Conservation (phyloP, 441 rosid genomes). For the Croton setiger region DNA sequence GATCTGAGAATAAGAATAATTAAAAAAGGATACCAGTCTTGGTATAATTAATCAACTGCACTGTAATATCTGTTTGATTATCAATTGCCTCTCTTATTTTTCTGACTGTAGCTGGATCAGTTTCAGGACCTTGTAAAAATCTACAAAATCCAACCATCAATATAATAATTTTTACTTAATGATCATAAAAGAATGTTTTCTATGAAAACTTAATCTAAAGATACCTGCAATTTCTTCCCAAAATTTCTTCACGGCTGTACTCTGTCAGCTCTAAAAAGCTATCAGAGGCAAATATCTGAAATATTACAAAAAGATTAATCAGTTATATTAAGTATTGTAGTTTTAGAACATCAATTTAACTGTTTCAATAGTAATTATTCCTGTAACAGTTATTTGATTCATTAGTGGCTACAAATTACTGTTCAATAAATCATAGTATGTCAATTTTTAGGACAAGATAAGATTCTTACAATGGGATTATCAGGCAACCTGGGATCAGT, state of each 20-base stretch:
- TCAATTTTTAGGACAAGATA: too few species aligned
- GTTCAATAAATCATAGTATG: too few species aligned
- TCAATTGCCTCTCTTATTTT: slow-evolving; percentile 88
- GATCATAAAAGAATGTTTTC: background rate
- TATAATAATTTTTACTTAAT: background rate
- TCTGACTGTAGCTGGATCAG: slow-evolving; percentile 88
- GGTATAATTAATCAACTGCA: slow-evolving; percentile 93
- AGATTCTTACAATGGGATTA: slow-evolving; percentile 85
- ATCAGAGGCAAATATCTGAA: slow-evolving; percentile 97
- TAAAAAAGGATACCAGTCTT: slow-evolving; percentile 63
- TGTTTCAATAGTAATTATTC: too few species aligned
- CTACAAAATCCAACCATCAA: slow-evolving; percentile 31
- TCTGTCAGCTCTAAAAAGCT: slow-evolving; percentile 98
- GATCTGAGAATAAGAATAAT: too few species aligned
- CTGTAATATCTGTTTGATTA: slow-evolving; percentile 86
- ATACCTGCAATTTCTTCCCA: slow-evolving; percentile 97
- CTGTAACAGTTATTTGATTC: too few species aligned
- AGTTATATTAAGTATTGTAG: too few species aligned
- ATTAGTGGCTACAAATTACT: too few species aligned
- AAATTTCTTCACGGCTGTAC: slow-evolving; percentile 95
- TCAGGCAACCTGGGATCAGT: slow-evolving; percentile 98
- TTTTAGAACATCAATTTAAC: too few species aligned
- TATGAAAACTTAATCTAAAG: background rate
- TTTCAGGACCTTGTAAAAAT: slow-evolving; percentile 98
- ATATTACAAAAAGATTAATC: too few species aligned